Percentiles rank a stretch among this genome's conserved stretches.
These are phyloP conservation scores for Domatiomyces globalis DNA, from an alignment of 2,329 filamentous ascomycete genomes.

Conservation along the genomic window DNA sequence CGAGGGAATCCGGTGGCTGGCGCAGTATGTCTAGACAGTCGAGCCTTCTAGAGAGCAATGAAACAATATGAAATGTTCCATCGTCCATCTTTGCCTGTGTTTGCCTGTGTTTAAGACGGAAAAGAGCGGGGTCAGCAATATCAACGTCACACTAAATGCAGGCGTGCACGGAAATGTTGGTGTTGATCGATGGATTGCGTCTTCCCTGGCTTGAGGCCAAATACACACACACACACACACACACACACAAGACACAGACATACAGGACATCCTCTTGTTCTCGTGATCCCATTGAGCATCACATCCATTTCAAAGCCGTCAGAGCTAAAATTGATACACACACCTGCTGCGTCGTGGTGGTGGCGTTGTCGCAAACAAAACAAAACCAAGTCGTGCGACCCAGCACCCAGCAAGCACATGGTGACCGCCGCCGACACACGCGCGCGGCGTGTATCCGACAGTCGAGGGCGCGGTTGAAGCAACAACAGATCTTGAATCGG, in stretches of 20 bases:
- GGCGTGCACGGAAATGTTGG: neutral
- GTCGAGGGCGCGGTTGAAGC: neutral
- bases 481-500: neutral
- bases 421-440: neutral
- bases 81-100: neutral
- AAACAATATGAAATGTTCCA: neutral
- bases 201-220: neutral
- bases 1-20: conserved; percentile 81
- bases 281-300: conserved; percentile 6
- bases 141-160: neutral
- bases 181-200: neutral
- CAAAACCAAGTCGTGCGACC: neutral
- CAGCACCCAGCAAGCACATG: neutral
- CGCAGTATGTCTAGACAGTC: conserved; percentile 64
- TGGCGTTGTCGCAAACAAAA: neutral
- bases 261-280: conserved; percentile 3
- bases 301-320: conserved; percentile 1
- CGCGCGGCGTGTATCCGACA: neutral
- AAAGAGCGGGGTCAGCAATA: neutral
- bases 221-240: neutral
- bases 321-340: neutral
- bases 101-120: neutral
- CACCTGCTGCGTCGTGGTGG: neutral
- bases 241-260: neutral
- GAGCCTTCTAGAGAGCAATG: too few relatives aligned